Percentiles rank a stretch among this genome's conserved stretches.
Evolutionary conservation across 371 early-diverging fungal genomes (phyloP).

Genomic region (Thermomucor indicae-seudaticae): DNA sequence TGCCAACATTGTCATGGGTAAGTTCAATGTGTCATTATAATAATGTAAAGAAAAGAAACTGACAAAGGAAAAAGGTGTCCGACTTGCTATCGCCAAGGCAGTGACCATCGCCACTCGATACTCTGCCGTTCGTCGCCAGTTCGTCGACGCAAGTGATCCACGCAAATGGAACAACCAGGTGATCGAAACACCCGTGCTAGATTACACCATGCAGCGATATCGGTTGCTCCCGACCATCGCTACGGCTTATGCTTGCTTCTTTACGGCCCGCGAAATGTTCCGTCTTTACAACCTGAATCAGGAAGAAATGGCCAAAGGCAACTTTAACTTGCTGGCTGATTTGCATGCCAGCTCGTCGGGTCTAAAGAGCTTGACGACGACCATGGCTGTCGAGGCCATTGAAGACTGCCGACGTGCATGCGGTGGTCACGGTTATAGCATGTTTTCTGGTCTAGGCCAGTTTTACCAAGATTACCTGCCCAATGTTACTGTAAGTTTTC

Average conservation of each 20-base stretch:
- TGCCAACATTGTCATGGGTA: constrained; percentile 58
- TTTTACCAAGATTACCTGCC: constrained; percentile 63
- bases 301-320: constrained; percentile 49
- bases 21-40: not conserved
- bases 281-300: constrained; percentile 58
- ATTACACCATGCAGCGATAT: constrained; percentile 75
- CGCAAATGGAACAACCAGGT: constrained; percentile 31
- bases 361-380: constrained; percentile 78
- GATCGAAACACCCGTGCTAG: constrained; percentile 68
- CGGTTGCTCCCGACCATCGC: constrained; percentile 72
- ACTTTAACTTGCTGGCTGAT: constrained; percentile 63
- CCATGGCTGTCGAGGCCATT: constrained; percentile 70
- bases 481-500: constrained; percentile 45
- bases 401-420: constrained; percentile 72
- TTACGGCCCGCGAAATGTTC: constrained; percentile 63
- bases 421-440: constrained; percentile 84
- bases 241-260: constrained; percentile 67
- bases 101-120: constrained; percentile 46
- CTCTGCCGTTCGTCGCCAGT: constrained; percentile 48
- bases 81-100: constrained; percentile 53
- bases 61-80: constrained; percentile 20
- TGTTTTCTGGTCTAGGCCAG: constrained; percentile 73
- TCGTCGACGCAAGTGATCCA: constrained; percentile 45
- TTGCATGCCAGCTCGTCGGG: constrained; percentile 84
- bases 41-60: not conserved